phyloP scores from a whole-genome alignment of 202 grass and related monocot species.

The Setaria italica region DNA sequence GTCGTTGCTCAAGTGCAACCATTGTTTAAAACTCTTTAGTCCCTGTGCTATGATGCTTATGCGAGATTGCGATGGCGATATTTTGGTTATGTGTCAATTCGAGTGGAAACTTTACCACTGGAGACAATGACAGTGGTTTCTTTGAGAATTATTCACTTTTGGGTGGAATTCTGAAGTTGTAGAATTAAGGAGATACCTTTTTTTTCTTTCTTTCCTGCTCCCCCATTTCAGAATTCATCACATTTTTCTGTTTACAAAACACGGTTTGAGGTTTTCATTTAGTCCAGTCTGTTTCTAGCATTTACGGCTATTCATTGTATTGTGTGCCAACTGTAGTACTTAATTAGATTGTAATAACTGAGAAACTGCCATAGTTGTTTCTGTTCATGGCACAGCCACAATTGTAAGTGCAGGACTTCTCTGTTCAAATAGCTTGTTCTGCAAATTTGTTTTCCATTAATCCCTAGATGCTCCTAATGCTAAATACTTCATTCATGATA shows the following conservation, averaged over 20 bases:
- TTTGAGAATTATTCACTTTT: constrained; percentile 8
- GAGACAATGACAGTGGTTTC: constrained; percentile 19
- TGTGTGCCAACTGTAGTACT: not conserved
- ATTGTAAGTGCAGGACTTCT: constrained; percentile 33
- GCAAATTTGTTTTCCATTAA: not conserved
- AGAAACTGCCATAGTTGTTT: constrained; percentile 30
- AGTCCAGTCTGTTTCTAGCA: not conserved
- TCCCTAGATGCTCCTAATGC: not conserved
- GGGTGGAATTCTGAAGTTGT: not conserved
- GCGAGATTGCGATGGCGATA: constrained; percentile 44
- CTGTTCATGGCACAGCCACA: constrained; percentile 3
- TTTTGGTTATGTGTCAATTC: constrained; percentile 30
- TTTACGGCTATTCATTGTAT: constrained; percentile 20
- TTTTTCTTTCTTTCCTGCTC: not conserved
- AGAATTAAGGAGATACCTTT: not conserved
- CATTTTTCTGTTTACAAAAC: constrained; percentile 5
- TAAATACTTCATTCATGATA: not conserved
- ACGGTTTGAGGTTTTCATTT: constrained; percentile 18
- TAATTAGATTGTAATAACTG: constrained; percentile 34
- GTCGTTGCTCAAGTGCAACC: constrained; percentile 25
- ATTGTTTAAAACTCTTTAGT: constrained; percentile 5
- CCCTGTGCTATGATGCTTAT: constrained; percentile 20
- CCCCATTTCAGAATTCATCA: not conserved
- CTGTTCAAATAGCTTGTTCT: constrained; percentile 4
- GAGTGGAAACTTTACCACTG: not conserved